Base-by-base conservation (phyloP, 352 stramenopile genomes). In the Globisporangium camurandrum region DNA sequence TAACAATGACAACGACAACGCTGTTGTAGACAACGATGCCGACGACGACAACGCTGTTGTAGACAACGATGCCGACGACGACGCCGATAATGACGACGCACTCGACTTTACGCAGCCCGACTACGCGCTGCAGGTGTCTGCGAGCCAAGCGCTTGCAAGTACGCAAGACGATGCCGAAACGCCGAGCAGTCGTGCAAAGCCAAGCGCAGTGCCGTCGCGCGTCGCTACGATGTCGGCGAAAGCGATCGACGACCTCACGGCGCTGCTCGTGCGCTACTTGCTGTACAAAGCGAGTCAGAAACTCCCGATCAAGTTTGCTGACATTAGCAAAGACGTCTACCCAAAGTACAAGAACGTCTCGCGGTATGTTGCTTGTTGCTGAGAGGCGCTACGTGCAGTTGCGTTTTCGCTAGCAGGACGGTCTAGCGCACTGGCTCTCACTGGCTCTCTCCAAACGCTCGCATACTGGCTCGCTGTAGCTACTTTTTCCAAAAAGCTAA, bases 321-420 rank as follows among this genome's bases (percentile, higher is more conserved):
- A 93, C 55, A 87, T 93, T 51, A 87, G 70, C 64, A 93, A 90
- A 51, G 82, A 89, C 2, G 77, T 93, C 30, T 90, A 78, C 27
- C 71, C 73, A 12, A 76, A 84, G 56, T 76, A 91, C 60, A 88
- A 85, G 61, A 93, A 81, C 49, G 69, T 87, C 8, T 88, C 75
- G 11, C 61, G 77, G 61, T 87, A 80, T 39, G 41, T 23, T 22
- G 19, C 19, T n/a, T n/a, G n/a, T n/a, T n/a, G n/a, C n/a, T n/a
- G n/a, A n/a, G n/a, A n/a, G n/a, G n/a, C n/a, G n/a, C n/a, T n/a
- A n/a, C n/a, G n/a, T n/a, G n/a, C n/a, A n/a, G n/a, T n/a, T n/a
- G n/a, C n/a, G n/a, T n/a, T n/a, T n/a, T n/a, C n/a, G n/a, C n/a
- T n/a, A n/a, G n/a, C n/a, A n/a, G n/a, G n/a, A n/a, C n/a, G n/a